phyloP scores from a whole-genome alignment of 202 grass and related monocot species.

The Elaeis oleifera region DNA sequence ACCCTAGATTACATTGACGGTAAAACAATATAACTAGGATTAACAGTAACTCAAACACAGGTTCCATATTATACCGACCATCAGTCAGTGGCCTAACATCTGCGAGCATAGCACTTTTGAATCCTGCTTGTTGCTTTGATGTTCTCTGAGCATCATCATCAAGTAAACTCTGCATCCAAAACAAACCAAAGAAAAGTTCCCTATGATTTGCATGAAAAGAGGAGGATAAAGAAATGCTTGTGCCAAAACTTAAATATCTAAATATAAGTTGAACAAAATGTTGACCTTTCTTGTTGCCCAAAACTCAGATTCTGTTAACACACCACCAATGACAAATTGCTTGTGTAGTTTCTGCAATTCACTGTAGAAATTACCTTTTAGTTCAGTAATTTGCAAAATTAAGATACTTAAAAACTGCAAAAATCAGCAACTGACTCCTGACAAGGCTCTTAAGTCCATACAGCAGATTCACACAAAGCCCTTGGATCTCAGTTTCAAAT shows the following conservation, averaged over 20 bases:
- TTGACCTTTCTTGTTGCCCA: constrained; percentile 91
- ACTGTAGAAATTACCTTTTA: constrained; percentile 25
- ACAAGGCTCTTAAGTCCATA: no score
- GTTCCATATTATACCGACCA: constrained; percentile 57
- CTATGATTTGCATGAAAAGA: constrained; percentile 1
- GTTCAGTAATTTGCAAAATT: no score
- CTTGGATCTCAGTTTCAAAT: no score
- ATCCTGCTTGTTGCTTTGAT: constrained; percentile 75
- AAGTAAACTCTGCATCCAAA: constrained; percentile 65
- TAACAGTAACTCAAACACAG: constrained; percentile 30
- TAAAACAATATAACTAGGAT: constrained; percentile 17
- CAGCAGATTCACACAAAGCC: no score
- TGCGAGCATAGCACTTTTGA: constrained; percentile 87
- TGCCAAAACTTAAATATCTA: neutral
- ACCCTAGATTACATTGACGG: neutral
- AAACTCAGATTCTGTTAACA: constrained; percentile 91
- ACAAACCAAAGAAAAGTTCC: neutral
- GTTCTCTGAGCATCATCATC: constrained; percentile 49
- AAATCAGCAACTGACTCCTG: no score
- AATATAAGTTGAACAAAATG: neutral
- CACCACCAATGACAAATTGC: constrained; percentile 76
- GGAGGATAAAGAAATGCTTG: constrained; percentile 6
- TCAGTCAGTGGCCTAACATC: constrained; percentile 84
- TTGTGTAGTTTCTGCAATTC: constrained; percentile 92
- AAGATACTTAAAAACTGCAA: no score